Base-by-base conservation (phyloP, 2,329 filamentous ascomycete genomes). In the Fusarium pseudocircinatum region DNA sequence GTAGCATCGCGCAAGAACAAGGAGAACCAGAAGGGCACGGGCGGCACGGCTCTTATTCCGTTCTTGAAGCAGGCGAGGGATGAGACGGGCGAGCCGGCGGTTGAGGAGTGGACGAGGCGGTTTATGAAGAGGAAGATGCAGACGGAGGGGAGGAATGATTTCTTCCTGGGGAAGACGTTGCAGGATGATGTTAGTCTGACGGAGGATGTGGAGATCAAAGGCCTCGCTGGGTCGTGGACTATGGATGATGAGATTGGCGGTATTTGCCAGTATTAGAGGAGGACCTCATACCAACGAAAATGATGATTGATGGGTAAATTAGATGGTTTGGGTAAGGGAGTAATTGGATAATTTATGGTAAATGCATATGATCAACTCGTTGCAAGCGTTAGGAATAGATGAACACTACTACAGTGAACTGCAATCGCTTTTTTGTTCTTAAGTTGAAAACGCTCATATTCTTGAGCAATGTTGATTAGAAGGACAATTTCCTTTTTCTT, bases 41-140 rank as follows among this genome's bases (percentile, higher is more conserved):
- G 96, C 20, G 96, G 96, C 22, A 98, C 96, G 0, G 94, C 95
- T 0, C 85, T 99, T 63, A 98, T 99, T 63, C 94, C 96, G 0
- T 99, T 99, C 83, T 85, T 99, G 69, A 98, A 98, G 83, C 96
- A 99, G 83, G 96, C 96, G 9, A 89, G 96, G 34, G 95, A 99
- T 78, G 96, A 99, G 86, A 99, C 96, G 2, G 94, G 94, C 22
- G 96, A 98, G 82, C 94, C 95, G 4, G 94, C 95, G 2, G 92
- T 98, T 42, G 87, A 90, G 75, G 84, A 86, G 58, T 92, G 90
- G 90, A 87, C 89, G 2, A 85, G 81, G 72, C 82, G 84, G 24
- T 89, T 90, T 76, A 89, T 90, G 87, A 87, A 84, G 75, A 83
- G 87, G 42, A 84, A 87, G 78, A 82, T 85, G 28, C 83, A 83